These are phyloP conservation scores for Volvariella surrecta DNA, from an alignment of 1,284 basidiomycete genomes.

Conservation along the genomic window DNA sequence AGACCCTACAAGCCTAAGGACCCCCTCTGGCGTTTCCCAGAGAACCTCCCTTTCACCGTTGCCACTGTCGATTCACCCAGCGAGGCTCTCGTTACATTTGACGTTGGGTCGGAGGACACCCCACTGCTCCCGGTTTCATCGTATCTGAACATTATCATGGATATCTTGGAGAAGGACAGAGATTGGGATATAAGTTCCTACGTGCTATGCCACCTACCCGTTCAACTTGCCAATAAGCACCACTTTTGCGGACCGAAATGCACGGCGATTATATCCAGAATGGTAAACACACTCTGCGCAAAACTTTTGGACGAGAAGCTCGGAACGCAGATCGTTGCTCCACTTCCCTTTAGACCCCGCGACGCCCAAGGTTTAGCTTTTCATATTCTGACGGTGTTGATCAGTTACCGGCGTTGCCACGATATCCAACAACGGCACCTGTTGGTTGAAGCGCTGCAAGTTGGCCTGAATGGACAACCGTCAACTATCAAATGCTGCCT, in stretches of 20 bases:
- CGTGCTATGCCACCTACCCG: slow-evolving; percentile 84
- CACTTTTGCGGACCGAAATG: slow-evolving; percentile 90
- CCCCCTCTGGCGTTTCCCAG: slow-evolving; percentile 77
- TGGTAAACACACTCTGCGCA: slow-evolving; percentile 67
- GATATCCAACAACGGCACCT: slow-evolving; percentile 59
- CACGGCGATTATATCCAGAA: slow-evolving; percentile 50
- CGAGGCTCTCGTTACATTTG: slow-evolving; percentile 70
- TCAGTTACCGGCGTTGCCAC: slow-evolving; percentile 84
- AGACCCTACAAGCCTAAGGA: slow-evolving; percentile 28
- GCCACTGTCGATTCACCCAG: slow-evolving; percentile 61
- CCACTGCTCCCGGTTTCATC: slow-evolving; percentile 72
- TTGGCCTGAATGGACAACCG: slow-evolving; percentile 71
- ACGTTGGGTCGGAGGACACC: slow-evolving; percentile 37
- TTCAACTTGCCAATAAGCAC: slow-evolving; percentile 93
- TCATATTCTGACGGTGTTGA: slow-evolving; percentile 81
- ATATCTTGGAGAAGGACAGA: slow-evolving; percentile 67
- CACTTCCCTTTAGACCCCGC: slow-evolving; percentile 61
- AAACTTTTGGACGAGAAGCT: slow-evolving; percentile 58
- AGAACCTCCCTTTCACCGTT: slow-evolving; percentile 61
- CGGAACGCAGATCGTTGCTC: slow-evolving; percentile 50
- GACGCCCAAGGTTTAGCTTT: slow-evolving; percentile 89
- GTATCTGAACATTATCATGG: slow-evolving; percentile 64
- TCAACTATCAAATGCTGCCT: slow-evolving; percentile 89
- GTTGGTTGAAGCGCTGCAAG: slow-evolving; percentile 80
- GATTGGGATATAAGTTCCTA: slow-evolving; percentile 97